These are phyloP conservation scores for Tolypocladium ovalisporum DNA, from an alignment of 2,329 filamentous ascomycete genomes.

Conservation along the genomic window DNA sequence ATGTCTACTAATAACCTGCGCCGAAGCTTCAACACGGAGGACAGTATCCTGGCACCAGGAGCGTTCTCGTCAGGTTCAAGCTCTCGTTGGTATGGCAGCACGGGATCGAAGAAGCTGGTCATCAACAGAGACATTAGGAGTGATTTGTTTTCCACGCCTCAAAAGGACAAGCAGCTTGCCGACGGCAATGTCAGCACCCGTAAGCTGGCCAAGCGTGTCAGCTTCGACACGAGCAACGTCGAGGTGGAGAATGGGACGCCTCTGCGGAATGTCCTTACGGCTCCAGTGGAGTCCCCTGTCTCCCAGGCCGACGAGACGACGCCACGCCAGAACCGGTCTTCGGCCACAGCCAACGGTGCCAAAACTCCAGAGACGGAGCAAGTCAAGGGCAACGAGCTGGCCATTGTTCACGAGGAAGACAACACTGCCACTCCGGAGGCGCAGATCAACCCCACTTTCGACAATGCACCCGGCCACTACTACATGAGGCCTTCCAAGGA, in stretches of 20 bases:
- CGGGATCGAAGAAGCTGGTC: constrained; percentile 75
- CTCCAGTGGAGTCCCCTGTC: constrained; percentile 18
- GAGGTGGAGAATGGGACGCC: constrained; percentile 23
- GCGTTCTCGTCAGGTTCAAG: constrained; percentile 65
- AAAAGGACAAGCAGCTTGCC: constrained; percentile 34
- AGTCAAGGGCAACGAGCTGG: constrained; percentile 62
- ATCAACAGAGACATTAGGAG: constrained; percentile 82
- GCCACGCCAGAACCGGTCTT: constrained; percentile 43
- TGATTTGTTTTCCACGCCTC: constrained; percentile 54
- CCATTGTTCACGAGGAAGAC: constrained; percentile 67
- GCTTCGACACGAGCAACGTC: constrained; percentile 64
- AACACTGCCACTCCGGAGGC: constrained; percentile 16
- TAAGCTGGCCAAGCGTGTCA: constrained; percentile 75
- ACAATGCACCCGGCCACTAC: constrained; percentile 61
- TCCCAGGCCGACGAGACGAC: constrained; percentile 22
- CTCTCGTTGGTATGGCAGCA: constrained; percentile 54
- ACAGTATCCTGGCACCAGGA: constrained; percentile 76
- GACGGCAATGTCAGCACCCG: constrained; percentile 31
- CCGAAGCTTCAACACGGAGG: constrained; percentile 68
- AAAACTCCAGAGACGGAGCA: constrained; percentile 57
- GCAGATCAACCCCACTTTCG: constrained; percentile 14
- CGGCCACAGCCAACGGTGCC: constrained; percentile 18
- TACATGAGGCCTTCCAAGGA: constrained; percentile 73
- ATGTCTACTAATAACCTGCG: constrained; percentile 80
- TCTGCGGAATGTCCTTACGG: constrained; percentile 21